Evolutionary conservation across 169 alveolate species (phyloP).

Genomic region (Plasmodium berghei): DNA sequence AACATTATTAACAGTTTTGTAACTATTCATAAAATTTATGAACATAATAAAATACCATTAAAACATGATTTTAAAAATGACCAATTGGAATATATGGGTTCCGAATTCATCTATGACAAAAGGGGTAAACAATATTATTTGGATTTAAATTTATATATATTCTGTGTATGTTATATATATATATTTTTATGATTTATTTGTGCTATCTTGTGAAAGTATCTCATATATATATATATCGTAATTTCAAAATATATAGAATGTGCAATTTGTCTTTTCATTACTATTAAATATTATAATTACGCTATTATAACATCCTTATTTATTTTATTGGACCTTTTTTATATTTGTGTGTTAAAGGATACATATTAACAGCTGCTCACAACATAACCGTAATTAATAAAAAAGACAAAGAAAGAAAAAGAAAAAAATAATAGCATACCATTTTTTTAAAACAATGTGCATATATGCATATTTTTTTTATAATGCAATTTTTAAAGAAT

Average conservation of each 20-base stretch:
- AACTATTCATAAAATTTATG: constrained; percentile 36
- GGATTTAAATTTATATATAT: background rate
- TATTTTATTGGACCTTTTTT: no score
- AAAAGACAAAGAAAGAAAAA: background rate
- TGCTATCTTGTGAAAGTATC: no score
- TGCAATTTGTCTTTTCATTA: no score
- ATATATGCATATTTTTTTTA: background rate
- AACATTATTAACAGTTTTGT: constrained; percentile 47
- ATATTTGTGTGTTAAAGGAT: constrained; percentile 18
- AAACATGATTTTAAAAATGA: constrained; percentile 28
- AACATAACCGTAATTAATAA: constrained; percentile 41
- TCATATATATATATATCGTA: no score
- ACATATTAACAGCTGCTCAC: constrained; percentile 69
- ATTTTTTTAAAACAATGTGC: background rate
- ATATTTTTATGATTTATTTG: background rate
- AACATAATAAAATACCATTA: constrained; percentile 12
- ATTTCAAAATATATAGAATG: no score
- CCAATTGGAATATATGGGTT: constrained; percentile 46
- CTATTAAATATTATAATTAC: no score
- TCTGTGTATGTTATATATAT: background rate
- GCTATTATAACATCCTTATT: no score
- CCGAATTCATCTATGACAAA: constrained; percentile 62
- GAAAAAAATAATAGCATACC: background rate
- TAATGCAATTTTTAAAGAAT: constrained; percentile 16
- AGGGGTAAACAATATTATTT: constrained; percentile 24